These are phyloP conservation scores for Penicillium sp. DNA, from an alignment of 2,329 filamentous ascomycete species.

Conservation along the genomic window DNA sequence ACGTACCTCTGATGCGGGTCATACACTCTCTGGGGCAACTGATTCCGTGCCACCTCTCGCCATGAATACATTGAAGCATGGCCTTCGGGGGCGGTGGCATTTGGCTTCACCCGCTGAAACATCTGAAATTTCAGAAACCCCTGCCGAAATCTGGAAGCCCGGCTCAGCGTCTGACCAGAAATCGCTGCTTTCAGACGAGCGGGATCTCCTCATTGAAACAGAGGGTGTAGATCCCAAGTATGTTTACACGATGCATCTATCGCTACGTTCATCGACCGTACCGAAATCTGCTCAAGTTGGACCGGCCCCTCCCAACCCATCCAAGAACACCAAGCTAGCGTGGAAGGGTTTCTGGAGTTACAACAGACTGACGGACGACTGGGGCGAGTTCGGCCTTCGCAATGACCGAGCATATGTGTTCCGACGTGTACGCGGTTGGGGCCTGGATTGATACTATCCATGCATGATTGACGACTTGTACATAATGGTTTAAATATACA, in stretches of 20 bases:
- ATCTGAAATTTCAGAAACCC: slow-evolving; percentile 21
- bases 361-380: slow-evolving; percentile 84
- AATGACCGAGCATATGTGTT: slow-evolving; percentile 63
- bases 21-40: slow-evolving; percentile 21
- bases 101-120: slow-evolving; percentile 51
- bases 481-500: neutral
- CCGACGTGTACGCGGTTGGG: slow-evolving; percentile 60
- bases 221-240: slow-evolving; percentile 78
- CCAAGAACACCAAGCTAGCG: slow-evolving; percentile 77
- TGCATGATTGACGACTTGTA: slow-evolving; percentile 16
- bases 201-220: slow-evolving; percentile 78
- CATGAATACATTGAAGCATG: slow-evolving; percentile 64
- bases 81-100: slow-evolving; percentile 64
- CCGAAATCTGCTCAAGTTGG: slow-evolving; percentile 48
- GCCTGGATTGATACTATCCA: slow-evolving; percentile 31
- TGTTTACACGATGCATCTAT: slow-evolving; percentile 76
- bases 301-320: slow-evolving; percentile 36
- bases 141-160: slow-evolving; percentile 11
- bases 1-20: slow-evolving; percentile 43
- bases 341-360: slow-evolving; percentile 94
- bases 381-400: slow-evolving; percentile 71
- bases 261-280: slow-evolving; percentile 58
- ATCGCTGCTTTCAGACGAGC: slow-evolving; percentile 30
- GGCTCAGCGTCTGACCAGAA: slow-evolving; percentile 37
- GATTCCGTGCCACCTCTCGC: slow-evolving; percentile 39